Evolutionary conservation across 2,329 filamentous ascomycete genomes (phyloP).

Genomic region (Ambrosiella cleistominuta): DNA sequence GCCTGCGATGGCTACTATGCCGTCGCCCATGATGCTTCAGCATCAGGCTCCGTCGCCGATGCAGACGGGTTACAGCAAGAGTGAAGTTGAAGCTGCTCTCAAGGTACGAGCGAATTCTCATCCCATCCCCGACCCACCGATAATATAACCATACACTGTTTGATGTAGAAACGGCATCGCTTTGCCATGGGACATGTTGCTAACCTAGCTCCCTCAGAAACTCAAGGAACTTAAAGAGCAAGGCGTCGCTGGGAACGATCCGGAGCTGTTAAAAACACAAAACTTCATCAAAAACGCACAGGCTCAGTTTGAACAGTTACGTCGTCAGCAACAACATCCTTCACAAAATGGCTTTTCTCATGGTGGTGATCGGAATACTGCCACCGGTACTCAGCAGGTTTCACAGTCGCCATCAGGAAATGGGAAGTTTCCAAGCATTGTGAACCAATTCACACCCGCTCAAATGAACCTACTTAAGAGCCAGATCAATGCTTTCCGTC

Average conservation of each 20-base stretch:
- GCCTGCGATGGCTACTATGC: conserved; percentile 12
- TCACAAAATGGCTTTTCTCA: conserved; percentile 14
- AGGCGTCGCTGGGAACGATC: conserved; percentile 65
- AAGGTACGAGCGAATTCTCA: conserved; percentile 1
- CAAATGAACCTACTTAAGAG: conserved; percentile 64
- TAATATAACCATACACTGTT: background rate
- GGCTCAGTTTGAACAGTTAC: conserved; percentile 26
- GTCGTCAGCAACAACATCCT: conserved; percentile 27
- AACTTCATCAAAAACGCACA: conserved; percentile 59
- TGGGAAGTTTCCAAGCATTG: conserved; percentile 18
- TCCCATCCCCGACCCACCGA: too few species aligned
- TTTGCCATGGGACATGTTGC: background rate
- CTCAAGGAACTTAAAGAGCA: conserved; percentile 76
- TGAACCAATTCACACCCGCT: conserved; percentile 53
- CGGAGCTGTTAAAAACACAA: conserved; percentile 70
- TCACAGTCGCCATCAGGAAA: conserved; percentile 10
- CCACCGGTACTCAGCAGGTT: conserved; percentile 2
- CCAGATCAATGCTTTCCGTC: conserved; percentile 84
- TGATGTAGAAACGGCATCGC: background rate
- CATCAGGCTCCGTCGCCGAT: conserved; percentile 5
- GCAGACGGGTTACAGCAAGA: conserved; percentile 5
- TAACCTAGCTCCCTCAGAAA: conserved; percentile 37
- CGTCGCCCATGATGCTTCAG: conserved; percentile 12
- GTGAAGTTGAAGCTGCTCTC: conserved; percentile 11
- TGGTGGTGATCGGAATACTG: conserved; percentile 14